A percentile compares a stretch with the other conserved stretches of the same genome.
Evolutionary conservation across 1,139 yeast species (phyloP).

Genomic region (Sugiyamaella sp.): DNA sequence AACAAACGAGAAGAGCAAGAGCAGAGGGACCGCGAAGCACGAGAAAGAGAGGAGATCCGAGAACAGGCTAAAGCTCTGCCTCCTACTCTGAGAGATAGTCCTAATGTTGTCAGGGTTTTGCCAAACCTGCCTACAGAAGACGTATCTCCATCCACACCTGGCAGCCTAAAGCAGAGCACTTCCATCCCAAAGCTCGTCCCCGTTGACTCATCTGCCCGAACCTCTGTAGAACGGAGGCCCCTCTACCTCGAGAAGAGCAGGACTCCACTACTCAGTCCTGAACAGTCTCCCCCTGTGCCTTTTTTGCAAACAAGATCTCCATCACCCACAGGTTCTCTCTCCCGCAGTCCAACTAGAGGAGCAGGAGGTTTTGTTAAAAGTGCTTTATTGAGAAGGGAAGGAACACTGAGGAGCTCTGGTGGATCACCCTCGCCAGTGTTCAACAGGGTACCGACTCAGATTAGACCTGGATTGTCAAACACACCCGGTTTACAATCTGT

Average conservation of each 20-base stretch:
- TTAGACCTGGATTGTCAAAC: neutral
- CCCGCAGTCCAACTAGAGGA: constrained; percentile 34
- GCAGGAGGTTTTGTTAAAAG: constrained; percentile 40
- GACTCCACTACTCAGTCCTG: constrained; percentile 17
- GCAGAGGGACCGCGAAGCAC: constrained; percentile 5
- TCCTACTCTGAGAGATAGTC: constrained; percentile 5
- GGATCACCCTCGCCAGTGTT: constrained; percentile 9
- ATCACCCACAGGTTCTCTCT: constrained; percentile 20
- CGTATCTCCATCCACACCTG: constrained; percentile 1
- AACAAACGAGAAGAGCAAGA: constrained; percentile 12
- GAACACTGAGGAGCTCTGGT: constrained; percentile 12
- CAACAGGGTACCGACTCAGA: constrained; percentile 10
- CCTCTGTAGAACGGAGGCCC: constrained; percentile 14
- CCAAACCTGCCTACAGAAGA: constrained; percentile 8
- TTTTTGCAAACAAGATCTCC: constrained; percentile 24
- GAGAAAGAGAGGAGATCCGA: constrained; percentile 11
- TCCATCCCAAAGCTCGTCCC: constrained; percentile 7
- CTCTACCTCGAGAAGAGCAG: constrained; percentile 13
- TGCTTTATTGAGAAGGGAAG: constrained; percentile 38
- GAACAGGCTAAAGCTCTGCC: constrained; percentile 11
- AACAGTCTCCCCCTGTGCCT: constrained; percentile 18
- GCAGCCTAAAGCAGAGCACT: neutral
- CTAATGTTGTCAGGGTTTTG: constrained; percentile 9
- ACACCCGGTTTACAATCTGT: neutral
- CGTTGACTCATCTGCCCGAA: constrained; percentile 13